Conservation (phyloP, 345 rosid species). For the Populus ilicifolia region DNA sequence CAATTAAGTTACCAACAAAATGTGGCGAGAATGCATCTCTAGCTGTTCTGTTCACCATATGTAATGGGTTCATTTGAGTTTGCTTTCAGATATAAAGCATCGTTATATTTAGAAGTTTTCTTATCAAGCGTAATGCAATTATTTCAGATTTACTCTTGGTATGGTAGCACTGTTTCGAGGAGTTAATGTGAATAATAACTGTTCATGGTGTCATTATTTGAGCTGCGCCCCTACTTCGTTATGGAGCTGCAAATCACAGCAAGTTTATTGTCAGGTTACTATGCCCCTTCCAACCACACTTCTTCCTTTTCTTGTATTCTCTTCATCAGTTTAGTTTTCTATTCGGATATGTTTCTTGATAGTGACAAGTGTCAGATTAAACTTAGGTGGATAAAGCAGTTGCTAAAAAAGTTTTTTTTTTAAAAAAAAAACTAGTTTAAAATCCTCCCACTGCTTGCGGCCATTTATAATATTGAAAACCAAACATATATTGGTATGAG, state of each 20-base stretch:
- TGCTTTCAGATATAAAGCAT: neutral
- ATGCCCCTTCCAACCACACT: neutral
- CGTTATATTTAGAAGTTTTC: neutral
- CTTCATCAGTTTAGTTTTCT: neutral
- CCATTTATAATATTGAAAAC: too few relatives aligned
- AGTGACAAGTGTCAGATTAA: neutral
- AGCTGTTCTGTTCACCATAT: neutral
- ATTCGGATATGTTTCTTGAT: neutral
- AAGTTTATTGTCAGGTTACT: slow-evolving; percentile 60
- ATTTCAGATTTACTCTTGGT: slow-evolving; percentile 25
- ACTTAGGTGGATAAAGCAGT: neutral
- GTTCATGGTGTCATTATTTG: slow-evolving; percentile 22
- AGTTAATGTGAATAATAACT: slow-evolving; percentile 8
- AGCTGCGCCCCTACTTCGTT: slow-evolving; percentile 18
- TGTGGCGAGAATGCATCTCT: neutral
- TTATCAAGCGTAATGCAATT: neutral
- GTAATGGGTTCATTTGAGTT: neutral
- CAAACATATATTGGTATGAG: neutral
- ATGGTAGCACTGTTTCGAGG: slow-evolving; percentile 18
- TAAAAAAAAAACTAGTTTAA: neutral
- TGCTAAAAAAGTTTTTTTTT: neutral
- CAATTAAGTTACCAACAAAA: neutral
- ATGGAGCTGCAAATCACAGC: slow-evolving; percentile 33
- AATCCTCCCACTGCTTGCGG: too few relatives aligned
- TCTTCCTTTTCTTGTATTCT: neutral